Evolutionary conservation across 495 filamentous ascomycete genomes (phyloP), one percentile per base, ranked within the genome.

Genomic region (Coniosporium apollinis): DNA sequence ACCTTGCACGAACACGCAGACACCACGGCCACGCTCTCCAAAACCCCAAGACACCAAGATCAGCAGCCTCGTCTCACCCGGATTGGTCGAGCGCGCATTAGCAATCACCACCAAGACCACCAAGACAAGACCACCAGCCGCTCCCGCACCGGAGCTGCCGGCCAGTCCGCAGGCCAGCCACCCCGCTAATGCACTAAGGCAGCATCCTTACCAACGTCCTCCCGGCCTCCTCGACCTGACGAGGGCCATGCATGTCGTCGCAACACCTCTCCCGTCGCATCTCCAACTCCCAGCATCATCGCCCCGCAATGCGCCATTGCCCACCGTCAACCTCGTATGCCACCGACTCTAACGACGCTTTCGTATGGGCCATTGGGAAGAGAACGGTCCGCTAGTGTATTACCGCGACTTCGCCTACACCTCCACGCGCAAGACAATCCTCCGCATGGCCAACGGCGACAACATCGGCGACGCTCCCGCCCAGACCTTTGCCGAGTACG

Each of bases 401-500:
- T 60, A 46, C 45, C 58, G 45, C 28, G 49, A 54, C 39, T 26
- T 13, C 11, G 58, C 61, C 38, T 62, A 60, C 41, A 60, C 60
- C 30, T 63, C 58, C 34, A 44, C 50, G 22, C 40, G 55, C 16
- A 48, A 50, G 31, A 45, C 39, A 7, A 28, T 44, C 2, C 38
- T 56, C 33, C 57, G 57, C 19, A 59, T 60, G 58, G 54, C 56
- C 42, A 44, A 43, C 24, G 45, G 36, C n/a, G n/a, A n/a, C 19
- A 56, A 51, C 39, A 54, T 61, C 28, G 51, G 43, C 20, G 47
- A 60, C 37, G 47, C 49, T 19, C 44, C 58, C 29, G 59, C 61
- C 9, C 48, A 52, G 34, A 55, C 49, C 25, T 65, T 59, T 44
- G 61, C 61, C 32, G 59, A 59, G 61, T 65, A 56, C 34, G 55